These are phyloP conservation scores for Agrocybe praecox DNA, from an alignment of 768 basidiomycete species.

Conservation along the genomic window DNA sequence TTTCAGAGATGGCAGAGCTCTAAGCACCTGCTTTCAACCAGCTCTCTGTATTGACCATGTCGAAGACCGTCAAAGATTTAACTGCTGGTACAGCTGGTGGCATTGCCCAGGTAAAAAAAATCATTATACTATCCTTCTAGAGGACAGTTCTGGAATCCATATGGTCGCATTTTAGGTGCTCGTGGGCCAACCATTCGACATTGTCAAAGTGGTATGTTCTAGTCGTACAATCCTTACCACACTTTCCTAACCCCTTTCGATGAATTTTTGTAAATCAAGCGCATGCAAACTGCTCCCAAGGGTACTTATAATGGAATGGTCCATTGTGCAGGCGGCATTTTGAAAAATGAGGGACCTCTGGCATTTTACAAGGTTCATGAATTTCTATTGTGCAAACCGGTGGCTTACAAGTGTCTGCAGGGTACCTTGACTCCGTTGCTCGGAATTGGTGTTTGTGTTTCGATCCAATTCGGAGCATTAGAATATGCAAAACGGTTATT, in stretches of 20 bases:
- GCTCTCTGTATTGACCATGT: constrained; percentile 33
- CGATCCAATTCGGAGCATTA: constrained; percentile 92
- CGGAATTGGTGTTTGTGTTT: constrained; percentile 93
- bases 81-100: constrained; percentile 91
- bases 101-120: constrained; percentile 68
- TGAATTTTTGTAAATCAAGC: constrained; percentile 42
- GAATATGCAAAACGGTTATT: constrained; percentile 87
- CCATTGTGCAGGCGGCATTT: constrained; percentile 86
- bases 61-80: constrained; percentile 82
- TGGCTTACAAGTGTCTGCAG: constrained; percentile 37
- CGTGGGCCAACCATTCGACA: constrained; percentile 95
- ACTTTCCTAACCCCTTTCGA: background rate
- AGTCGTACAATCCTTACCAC: background rate
- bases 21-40: constrained; percentile 4
- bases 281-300: constrained; percentile 92
- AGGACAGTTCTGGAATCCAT: constrained; percentile 5
- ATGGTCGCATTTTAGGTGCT: constrained; percentile 55
- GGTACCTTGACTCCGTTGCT: constrained; percentile 89
- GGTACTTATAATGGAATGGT: constrained; percentile 90
- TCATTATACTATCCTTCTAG: background rate
- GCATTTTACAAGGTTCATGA: constrained; percentile 88
- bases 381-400: background rate
- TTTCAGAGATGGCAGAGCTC: constrained; percentile 7
- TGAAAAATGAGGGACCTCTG: constrained; percentile 89
- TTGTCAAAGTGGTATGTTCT: constrained; percentile 88